A percentile compares a stretch with the other conserved stretches of the same genome.
phyloP scores from a whole-genome alignment of 129 eudicot genomes.

The Glebionis coronaria region DNA sequence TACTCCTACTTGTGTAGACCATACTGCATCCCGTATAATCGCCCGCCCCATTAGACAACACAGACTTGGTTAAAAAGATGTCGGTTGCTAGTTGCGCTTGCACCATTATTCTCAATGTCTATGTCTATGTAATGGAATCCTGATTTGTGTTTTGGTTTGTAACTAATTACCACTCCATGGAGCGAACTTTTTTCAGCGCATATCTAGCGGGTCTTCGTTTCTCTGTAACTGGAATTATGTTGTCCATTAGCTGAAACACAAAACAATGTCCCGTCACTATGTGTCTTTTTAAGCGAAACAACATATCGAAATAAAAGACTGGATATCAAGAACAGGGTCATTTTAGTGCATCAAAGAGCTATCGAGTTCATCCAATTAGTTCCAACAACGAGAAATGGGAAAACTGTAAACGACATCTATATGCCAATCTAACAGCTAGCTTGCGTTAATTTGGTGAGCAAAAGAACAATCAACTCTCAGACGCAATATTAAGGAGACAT shows the following conservation, averaged over 20 bases:
- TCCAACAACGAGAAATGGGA: too few relatives aligned
- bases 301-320: too few relatives aligned
- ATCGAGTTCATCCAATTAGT: too few relatives aligned
- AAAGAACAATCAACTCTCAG: too few relatives aligned
- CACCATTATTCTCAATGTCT: not conserved
- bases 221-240: conserved; percentile 78
- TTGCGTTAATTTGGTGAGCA: too few relatives aligned
- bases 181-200: conserved; percentile 53
- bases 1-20: not conserved
- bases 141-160: not conserved
- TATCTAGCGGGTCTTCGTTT: conserved; percentile 51
- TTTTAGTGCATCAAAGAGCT: too few relatives aligned
- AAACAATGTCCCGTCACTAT: conserved; percentile 4
- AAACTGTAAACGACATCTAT: too few relatives aligned
- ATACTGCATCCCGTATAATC: too few relatives aligned
- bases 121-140: not conserved
- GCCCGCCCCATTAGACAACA: conserved; percentile 4
- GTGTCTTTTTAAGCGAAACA: too few relatives aligned
- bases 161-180: conserved; percentile 50
- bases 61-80: conserved; percentile 3
- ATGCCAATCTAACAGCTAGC: too few relatives aligned
- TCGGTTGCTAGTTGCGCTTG: conserved; percentile 3
- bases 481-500: too few relatives aligned
- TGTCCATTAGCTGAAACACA: conserved; percentile 69
- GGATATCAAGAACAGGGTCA: too few relatives aligned